A percentile compares a stretch with the other conserved stretches of the same genome.
Evolutionary conservation across 768 basidiomycete genomes (phyloP).

Genomic region (Termitomyces bulborhizus): DNA sequence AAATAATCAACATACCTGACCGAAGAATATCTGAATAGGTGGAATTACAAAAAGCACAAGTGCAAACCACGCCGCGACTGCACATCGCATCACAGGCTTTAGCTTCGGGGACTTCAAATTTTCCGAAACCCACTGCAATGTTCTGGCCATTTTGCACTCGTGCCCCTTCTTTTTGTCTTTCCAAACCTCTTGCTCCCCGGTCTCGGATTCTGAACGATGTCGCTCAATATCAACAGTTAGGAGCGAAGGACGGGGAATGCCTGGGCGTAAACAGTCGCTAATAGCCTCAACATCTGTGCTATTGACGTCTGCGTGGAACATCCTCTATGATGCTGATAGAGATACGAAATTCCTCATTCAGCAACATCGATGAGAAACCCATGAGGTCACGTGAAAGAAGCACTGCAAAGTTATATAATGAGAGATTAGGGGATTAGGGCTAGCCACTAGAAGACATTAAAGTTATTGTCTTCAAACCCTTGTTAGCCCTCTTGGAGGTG

Average conservation of each 20-base stretch:
- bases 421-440: no score
- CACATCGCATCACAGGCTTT: slow-evolving; percentile 59
- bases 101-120: slow-evolving; percentile 54
- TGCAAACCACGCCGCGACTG: slow-evolving; percentile 56
- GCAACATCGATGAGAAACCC: no score
- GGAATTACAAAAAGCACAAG: slow-evolving; percentile 55
- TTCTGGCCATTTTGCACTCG: slow-evolving; percentile 20
- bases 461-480: no score
- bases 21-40: slow-evolving; percentile 39
- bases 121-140: slow-evolving; percentile 48
- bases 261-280: background rate
- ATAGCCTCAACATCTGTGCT: background rate
- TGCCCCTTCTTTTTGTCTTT: background rate
- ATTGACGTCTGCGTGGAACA: background rate
- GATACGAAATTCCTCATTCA: no score
- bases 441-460: no score
- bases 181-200: background rate
- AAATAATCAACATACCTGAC: slow-evolving; percentile 38
- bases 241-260: background rate
- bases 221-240: background rate
- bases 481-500: no score
- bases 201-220: background rate
- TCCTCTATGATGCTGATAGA: background rate
- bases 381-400: no score
- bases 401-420: no score